These are phyloP conservation scores for Pseudocercospora cruenta DNA, from an alignment of 2,329 filamentous ascomycete species.

Conservation along the genomic window DNA sequence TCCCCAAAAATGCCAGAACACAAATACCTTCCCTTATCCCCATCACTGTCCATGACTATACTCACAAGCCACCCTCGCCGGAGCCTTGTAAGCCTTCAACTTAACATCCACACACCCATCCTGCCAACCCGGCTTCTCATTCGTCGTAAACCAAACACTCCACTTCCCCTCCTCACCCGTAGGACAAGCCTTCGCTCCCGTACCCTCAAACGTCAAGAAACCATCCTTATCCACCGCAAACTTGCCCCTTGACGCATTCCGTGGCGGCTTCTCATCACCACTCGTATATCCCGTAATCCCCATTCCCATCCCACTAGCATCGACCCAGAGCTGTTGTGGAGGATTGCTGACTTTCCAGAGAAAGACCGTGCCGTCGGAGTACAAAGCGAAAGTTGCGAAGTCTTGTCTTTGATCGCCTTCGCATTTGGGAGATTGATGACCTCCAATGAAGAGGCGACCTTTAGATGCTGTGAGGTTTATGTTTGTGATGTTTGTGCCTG, in stretches of 20 bases:
- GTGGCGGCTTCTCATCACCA: slow-evolving; percentile 3
- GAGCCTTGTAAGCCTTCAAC: slow-evolving; percentile 18
- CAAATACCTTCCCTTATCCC: too few relatives aligned
- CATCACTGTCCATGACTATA: slow-evolving; percentile 1
- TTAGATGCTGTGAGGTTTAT: slow-evolving; percentile 24
- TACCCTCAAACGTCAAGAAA: slow-evolving; percentile 18
- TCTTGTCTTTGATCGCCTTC: neutral
- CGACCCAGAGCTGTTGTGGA: slow-evolving; percentile 24
- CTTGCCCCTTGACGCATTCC: slow-evolving; percentile 4
- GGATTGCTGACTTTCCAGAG: slow-evolving; percentile 13
- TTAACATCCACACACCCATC: slow-evolving; percentile 20
- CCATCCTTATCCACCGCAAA: slow-evolving; percentile 16
- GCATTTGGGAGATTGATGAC: slow-evolving; percentile 18
- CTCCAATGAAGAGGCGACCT: slow-evolving; percentile 26
- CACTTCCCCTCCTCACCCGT: neutral
- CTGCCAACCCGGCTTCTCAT: slow-evolving; percentile 15
- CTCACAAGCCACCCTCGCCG: slow-evolving; percentile 15
- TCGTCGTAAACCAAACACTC: slow-evolving; percentile 3
- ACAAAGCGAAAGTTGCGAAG: slow-evolving; percentile 16
- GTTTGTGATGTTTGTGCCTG: slow-evolving; percentile 14
- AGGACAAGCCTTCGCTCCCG: slow-evolving; percentile 20
- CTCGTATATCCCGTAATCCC: slow-evolving; percentile 16
- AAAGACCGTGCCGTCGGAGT: slow-evolving; percentile 9
- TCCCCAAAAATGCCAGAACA: too few relatives aligned
- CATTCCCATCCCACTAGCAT: slow-evolving; percentile 20